Evolutionary conservation across 2,329 filamentous ascomycete genomes (phyloP), one percentile per base, ranked within the genome.

Genomic region (Erysiphe pisi): DNA sequence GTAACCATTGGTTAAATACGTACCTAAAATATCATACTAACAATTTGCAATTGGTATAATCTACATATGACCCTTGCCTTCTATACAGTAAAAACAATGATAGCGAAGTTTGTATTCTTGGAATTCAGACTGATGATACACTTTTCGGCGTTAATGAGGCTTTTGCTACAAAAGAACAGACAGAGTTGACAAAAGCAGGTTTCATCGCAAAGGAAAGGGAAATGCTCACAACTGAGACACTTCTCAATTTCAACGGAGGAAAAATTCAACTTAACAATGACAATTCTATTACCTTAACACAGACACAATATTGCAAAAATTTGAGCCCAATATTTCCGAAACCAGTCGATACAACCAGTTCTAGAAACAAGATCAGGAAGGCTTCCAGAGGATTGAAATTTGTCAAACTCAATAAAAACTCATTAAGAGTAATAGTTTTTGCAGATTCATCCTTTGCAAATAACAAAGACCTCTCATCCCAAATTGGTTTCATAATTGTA

Each of bases 1-100:
- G 65, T 25, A 78, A 77, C 20, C 61, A 78, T 45, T 78, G 52
- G 77, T 78, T 76, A 43, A 77, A 49, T 11, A 78, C 75, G 1
- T 78, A 78, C 45, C 49, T 77, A 28, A 75, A 56, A 11, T n/a
- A 78, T 40, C 31, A 78, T 63, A 76, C 36, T n/a, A 36, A 76
- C 8, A 16, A 77, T 9, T 70, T 78, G 3, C 31, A 43, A 3
- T 76, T 78, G 49, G 36, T 58, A 14, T n/a, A 73, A 45, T 78
- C 61, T 75, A 71, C 52, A 20, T 78, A 78, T 36, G 76, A 78
- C 74, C 52, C 52, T 1, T 77, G 40, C 43, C 65, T 77, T 71
- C 40, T 76, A 6, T 58, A 58, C 49, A 56, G 49, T n/a, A 58
- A 18, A 3, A 2, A 58, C 4, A n/a, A 58, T 58, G 2, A 58